These are phyloP conservation scores for Oropetium thomaeum DNA, from an alignment of 176 grass and related monocot species.

Conservation along the genomic window DNA sequence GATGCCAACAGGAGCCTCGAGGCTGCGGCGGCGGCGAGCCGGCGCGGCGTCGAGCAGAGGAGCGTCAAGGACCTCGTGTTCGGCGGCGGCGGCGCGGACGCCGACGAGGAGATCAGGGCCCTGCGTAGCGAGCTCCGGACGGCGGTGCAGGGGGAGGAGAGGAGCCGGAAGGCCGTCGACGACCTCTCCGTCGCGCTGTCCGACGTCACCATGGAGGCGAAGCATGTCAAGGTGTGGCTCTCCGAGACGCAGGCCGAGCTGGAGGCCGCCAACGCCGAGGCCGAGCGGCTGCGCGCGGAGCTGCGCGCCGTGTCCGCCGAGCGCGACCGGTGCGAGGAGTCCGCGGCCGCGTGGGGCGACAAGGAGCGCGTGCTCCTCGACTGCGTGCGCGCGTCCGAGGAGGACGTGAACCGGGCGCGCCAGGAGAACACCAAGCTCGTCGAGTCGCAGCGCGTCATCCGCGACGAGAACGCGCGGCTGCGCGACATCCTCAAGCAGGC, in stretches of 20 bases:
- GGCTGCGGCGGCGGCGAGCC: not conserved
- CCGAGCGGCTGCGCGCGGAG: slow-evolving; percentile 13
- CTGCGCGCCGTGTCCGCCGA: slow-evolving; percentile 33
- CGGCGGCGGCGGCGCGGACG: slow-evolving; percentile 26
- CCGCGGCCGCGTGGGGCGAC: slow-evolving; percentile 50
- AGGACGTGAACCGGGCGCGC: slow-evolving; percentile 56
- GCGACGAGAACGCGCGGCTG: slow-evolving; percentile 84
- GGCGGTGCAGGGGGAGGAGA: slow-evolving; percentile 67
- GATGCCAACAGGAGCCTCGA: slow-evolving; percentile 37
- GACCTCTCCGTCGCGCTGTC: slow-evolving; percentile 70
- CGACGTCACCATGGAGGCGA: slow-evolving; percentile 72
- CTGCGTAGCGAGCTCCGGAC: slow-evolving; percentile 46
- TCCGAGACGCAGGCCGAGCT: slow-evolving; percentile 53
- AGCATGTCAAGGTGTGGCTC: slow-evolving; percentile 61
- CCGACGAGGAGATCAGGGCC: slow-evolving; percentile 50
- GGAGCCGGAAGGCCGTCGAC: slow-evolving; percentile 70
- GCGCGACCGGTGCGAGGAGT: slow-evolving; percentile 62
- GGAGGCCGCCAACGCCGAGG: slow-evolving; percentile 49
- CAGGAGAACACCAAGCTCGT: slow-evolving; percentile 73
- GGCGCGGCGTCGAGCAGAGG: slow-evolving; percentile 28
- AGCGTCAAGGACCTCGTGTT: slow-evolving; percentile 51
- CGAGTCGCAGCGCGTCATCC: slow-evolving; percentile 72
- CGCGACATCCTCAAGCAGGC: slow-evolving; percentile 95
- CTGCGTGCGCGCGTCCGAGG: slow-evolving; percentile 80
- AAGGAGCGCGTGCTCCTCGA: slow-evolving; percentile 73